Percentiles rank a stretch among this genome's conserved stretches.
These are phyloP conservation scores for Chlorella variabilis DNA, from an alignment of 163 green algal species.

Conservation along the genomic window DNA sequence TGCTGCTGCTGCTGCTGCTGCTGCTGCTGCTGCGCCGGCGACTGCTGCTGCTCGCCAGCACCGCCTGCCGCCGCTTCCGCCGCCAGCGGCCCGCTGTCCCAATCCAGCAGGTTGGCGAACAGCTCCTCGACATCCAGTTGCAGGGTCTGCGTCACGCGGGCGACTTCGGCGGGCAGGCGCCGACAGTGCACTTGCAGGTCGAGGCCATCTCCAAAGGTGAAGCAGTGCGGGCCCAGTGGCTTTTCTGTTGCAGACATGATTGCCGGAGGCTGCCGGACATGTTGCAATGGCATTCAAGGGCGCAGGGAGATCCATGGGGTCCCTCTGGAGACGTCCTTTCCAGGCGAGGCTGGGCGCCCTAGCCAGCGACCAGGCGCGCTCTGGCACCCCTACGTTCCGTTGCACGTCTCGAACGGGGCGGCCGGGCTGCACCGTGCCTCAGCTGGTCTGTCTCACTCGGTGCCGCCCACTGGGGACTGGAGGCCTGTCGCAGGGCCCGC, in stretches of 20 bases:
- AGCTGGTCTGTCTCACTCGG: too few relatives aligned
- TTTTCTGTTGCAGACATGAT: neutral
- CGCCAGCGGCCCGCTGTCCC: neutral
- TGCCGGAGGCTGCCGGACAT: too few relatives aligned
- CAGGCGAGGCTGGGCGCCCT: too few relatives aligned
- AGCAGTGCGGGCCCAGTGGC: neutral
- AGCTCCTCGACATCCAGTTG: conserved; percentile 38
- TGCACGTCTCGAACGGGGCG: too few relatives aligned
- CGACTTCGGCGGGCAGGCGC: conserved; percentile 13
- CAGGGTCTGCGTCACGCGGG: conserved; percentile 30
- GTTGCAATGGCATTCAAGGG: too few relatives aligned
- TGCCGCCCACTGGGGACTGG: too few relatives aligned
- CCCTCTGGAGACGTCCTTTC: too few relatives aligned
- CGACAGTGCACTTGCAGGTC: conserved; percentile 15
- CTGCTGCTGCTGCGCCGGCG: conserved; percentile 4
- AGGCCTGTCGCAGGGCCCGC: too few relatives aligned
- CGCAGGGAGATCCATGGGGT: too few relatives aligned
- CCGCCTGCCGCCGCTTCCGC: neutral
- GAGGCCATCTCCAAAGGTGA: neutral
- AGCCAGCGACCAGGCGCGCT: too few relatives aligned
- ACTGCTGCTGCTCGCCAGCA: neutral
- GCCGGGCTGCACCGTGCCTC: too few relatives aligned
- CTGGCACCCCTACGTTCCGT: too few relatives aligned
- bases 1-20: neutral
- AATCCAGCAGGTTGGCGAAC: conserved; percentile 19